A percentile compares a stretch with the other conserved stretches of the same genome.
phyloP scores from a whole-genome alignment of 805 yeast species.

The Blastobotrys muscicola region DNA sequence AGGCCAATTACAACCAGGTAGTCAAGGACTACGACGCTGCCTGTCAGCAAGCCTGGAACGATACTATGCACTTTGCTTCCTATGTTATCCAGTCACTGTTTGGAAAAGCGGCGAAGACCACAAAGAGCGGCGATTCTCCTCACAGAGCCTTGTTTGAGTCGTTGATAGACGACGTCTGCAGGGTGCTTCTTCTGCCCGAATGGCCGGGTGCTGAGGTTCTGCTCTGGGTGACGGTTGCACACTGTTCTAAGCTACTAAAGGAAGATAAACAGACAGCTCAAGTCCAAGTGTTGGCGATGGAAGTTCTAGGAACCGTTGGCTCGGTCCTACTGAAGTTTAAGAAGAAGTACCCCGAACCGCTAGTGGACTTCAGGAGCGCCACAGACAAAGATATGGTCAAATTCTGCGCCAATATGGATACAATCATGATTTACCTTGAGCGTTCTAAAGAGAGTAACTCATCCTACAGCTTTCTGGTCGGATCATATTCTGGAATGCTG shows the following conservation, averaged over 20 bases:
- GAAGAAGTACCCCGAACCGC: slow-evolving; percentile 7
- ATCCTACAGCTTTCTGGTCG: too few species aligned
- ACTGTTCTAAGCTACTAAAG: neutral
- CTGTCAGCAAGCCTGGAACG: neutral
- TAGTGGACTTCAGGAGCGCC: neutral
- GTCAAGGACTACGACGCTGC: neutral
- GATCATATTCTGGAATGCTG: too few species aligned
- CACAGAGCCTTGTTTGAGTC: slow-evolving; percentile 34
- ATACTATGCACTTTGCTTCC: neutral
- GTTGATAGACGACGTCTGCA: slow-evolving; percentile 47
- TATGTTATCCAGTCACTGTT: neutral
- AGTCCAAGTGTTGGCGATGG: slow-evolving; percentile 46
- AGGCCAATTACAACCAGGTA: neutral
- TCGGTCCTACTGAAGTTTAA: slow-evolving; percentile 36
- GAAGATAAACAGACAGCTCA: slow-evolving; percentile 2
- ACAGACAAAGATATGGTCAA: neutral
- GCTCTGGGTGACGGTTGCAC: slow-evolving; percentile 3
- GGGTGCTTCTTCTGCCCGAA: slow-evolving; percentile 43
- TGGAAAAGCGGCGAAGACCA: neutral
- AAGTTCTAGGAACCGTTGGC: slow-evolving; percentile 54
- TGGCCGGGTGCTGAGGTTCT: slow-evolving; percentile 53
- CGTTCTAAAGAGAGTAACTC: too few species aligned
- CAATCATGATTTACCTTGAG: too few species aligned
- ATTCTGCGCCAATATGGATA: too few species aligned
- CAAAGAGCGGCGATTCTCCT: too few species aligned